Evolutionary conservation across 306 rosid species (phyloP).

Genomic region (Mimosa pudica): DNA sequence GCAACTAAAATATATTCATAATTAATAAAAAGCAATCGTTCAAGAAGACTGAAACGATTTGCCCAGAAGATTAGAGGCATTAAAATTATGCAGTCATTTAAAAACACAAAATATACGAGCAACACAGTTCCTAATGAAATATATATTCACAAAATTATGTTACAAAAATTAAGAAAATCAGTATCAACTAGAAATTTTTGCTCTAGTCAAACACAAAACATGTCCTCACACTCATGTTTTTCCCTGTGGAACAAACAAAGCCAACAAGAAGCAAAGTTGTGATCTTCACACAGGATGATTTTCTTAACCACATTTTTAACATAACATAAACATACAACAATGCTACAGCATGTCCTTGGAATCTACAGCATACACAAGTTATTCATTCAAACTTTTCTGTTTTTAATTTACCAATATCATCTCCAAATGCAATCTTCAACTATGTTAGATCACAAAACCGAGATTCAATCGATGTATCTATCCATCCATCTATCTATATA

Average conservation of each 20-base stretch:
- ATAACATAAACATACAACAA: background rate
- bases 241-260: background rate
- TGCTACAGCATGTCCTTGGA: slow-evolving; percentile 17
- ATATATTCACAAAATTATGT: background rate
- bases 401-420: slow-evolving; percentile 24
- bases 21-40: background rate
- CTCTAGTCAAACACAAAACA: background rate
- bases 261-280: background rate
- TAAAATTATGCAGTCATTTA: background rate
- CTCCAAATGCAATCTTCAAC: slow-evolving; percentile 36
- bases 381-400: slow-evolving; percentile 22
- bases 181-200: background rate
- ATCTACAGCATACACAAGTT: background rate
- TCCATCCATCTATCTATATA: background rate
- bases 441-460: slow-evolving; percentile 19
- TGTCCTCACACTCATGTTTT: background rate
- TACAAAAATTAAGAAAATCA: background rate
- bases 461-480: slow-evolving; percentile 21
- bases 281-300: slow-evolving; percentile 14
- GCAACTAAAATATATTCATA: background rate
- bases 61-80: background rate
- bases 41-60: background rate
- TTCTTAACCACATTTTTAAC: background rate
- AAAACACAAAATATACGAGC: background rate
- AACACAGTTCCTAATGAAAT: background rate